Evolutionary conservation across 1,139 yeast genomes (phyloP).

Genomic region (Suhomyces coccinellae): DNA sequence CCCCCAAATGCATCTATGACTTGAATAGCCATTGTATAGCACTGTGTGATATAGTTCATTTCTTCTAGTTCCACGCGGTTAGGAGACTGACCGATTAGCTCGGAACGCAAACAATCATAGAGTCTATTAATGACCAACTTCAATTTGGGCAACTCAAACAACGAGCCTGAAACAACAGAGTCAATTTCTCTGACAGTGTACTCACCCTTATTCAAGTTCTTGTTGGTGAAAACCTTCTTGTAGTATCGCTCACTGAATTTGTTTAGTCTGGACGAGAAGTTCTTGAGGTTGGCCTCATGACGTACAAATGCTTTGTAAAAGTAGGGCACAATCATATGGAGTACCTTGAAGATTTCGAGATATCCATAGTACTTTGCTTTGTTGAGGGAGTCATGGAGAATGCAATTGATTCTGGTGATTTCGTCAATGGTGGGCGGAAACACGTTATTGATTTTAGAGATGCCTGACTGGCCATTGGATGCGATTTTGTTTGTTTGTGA

Average conservation of each 20-base stretch:
- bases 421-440: conserved; percentile 97
- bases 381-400: conserved; percentile 72
- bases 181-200: conserved; percentile 66
- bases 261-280: conserved; percentile 45
- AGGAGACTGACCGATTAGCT: conserved; percentile 1
- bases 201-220: conserved; percentile 29
- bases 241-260: conserved; percentile 48
- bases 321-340: conserved; percentile 80
- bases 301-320: conserved; percentile 90
- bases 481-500: conserved; percentile 17
- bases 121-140: conserved; percentile 68
- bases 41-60: conserved; percentile 29
- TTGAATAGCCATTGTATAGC: conserved; percentile 55
- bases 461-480: conserved; percentile 44
- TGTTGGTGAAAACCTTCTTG: conserved; percentile 40
- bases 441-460: conserved; percentile 66
- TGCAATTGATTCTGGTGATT: conserved; percentile 82
- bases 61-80: conserved; percentile 14
- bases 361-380: conserved; percentile 69
- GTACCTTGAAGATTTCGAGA: conserved; percentile 71
- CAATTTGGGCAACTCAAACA: conserved; percentile 64
- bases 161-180: conserved; percentile 65
- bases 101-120: conserved; percentile 22
- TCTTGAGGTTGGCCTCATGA: conserved; percentile 73
- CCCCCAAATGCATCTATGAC: conserved; percentile 84